Evolutionary conservation across 192 early-diverging fungal species (phyloP).

Genomic region (Cladochytrium replicatum): DNA sequence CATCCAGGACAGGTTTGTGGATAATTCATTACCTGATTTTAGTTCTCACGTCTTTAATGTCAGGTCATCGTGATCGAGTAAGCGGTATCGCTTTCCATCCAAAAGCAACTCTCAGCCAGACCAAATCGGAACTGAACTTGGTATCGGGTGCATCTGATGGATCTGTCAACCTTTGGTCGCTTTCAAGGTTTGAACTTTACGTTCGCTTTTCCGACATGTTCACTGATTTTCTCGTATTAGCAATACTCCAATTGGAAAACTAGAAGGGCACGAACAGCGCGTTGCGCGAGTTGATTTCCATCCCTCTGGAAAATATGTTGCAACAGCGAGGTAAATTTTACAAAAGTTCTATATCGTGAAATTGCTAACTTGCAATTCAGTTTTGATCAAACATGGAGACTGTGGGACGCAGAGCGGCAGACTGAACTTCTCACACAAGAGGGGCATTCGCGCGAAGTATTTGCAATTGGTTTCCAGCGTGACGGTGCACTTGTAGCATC

Average conservation of each 20-base stretch:
- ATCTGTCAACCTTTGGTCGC: slow-evolving; percentile 69
- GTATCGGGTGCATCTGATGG: slow-evolving; percentile 79
- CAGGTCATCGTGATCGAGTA: slow-evolving; percentile 80
- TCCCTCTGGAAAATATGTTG: slow-evolving; percentile 80
- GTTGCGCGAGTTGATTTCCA: slow-evolving; percentile 85
- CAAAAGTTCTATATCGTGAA: neutral
- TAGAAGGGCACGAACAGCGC: slow-evolving; percentile 73
- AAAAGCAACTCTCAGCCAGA: slow-evolving; percentile 50
- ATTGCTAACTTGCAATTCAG: slow-evolving; percentile 7
- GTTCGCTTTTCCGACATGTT: neutral
- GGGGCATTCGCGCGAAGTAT: slow-evolving; percentile 93
- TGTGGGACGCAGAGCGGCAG: slow-evolving; percentile 79
- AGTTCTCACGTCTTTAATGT: neutral
- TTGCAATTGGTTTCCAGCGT: slow-evolving; percentile 80
- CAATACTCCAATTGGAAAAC: slow-evolving; percentile 60
- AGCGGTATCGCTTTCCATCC: slow-evolving; percentile 88
- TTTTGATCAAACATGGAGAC: slow-evolving; percentile 86
- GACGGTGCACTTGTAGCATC: slow-evolving; percentile 87
- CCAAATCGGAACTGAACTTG: slow-evolving; percentile 53
- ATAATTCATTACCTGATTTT: neutral
- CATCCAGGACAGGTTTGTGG: slow-evolving; percentile 38
- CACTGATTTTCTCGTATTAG: no score
- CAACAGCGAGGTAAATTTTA: slow-evolving; percentile 47
- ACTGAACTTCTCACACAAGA: slow-evolving; percentile 81
- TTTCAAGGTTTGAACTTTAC: slow-evolving; percentile 49